Base-by-base conservation (phyloP, 139 green algal genomes). In the Chloropicon primus region DNA sequence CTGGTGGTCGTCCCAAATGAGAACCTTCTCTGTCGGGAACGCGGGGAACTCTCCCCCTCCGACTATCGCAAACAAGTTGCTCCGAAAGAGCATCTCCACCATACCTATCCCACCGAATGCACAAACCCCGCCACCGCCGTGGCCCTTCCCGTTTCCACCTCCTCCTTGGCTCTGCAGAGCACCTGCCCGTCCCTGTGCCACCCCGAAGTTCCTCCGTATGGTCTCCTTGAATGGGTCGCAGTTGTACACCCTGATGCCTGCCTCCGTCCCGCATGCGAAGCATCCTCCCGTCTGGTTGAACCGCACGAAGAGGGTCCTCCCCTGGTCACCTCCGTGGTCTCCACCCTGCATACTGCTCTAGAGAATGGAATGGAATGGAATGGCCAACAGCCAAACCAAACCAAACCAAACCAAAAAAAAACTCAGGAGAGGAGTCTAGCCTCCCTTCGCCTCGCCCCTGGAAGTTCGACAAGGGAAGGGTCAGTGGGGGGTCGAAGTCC, bases 1-100 rank as follows among this genome's bases (percentile, higher is more conserved):
- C 79, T 97, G 91, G 74, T 96, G 89, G 82, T 98, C 95, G 81
- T 99, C 95, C 91, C 93, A 98, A 1, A 99, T 96, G 90, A 98
- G 54, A 26, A 90, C 90, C 87, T 96, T 96, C 77, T 87, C 96
- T 1, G 92, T 88, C 0, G 92, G 88, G 73, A 90, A 97, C 26
- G 86, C 86, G 2, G 95, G 92, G 1, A 78, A 80, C 0, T 84
- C 25, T 0, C 95, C 95, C 21, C 93, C 93, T 0, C 95, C 95
- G 1, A 98, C 94, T 22, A 98, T 80, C 0, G 93, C 94, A 2
- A 98, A 73, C 26, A 99, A 94, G 83, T 98, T 97, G 85, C 90
- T 97, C 10, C 92, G 84, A 73, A 98, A 98, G 0, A 98, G 83
- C 93, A 98, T 98, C 75, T 97, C 92, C 2, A 97, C 92, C 1